Base-by-base conservation (phyloP, 768 basidiomycete genomes). In the Agaricus blazei region DNA sequence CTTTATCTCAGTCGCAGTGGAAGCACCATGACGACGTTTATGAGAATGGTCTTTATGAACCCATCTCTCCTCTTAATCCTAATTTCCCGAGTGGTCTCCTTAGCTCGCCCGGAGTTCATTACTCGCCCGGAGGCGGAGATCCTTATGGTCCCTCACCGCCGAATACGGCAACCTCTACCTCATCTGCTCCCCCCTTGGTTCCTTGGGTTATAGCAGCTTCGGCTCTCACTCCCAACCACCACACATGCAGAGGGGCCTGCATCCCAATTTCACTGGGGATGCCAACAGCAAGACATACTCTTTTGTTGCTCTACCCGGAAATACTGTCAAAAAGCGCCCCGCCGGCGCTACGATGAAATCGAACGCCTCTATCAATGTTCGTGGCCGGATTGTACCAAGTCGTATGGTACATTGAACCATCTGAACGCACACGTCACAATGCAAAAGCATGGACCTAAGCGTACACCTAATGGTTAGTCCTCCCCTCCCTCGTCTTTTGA, bases 401-500 rank as follows among this genome's bases (percentile, higher is more conserved):
- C 90, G 27, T 97, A 96, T 64, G 94, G 94, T 29, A 97, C 94
- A 3, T 77, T 98, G 48, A 98, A 99, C 67, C 96, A 99, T 70
- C 78, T 99, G 58, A 99, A 99, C 67, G 93, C 94, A 29, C 96
- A 99, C 68, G 93, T 98, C 55, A 88, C 86, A n/a, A 97, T 97
- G 91, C 96, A 98, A 70, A 90, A 90, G 70, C 96, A 99, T 67
- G 96, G 96, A 42, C 54, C 76, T 14, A 98, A 96, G 73, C 82
- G 95, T 53, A 88, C 83, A 67, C 96, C 96, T 11, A 83, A 82
- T 54, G 95, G 96, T 96, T 64, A 72, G 89, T 66, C 36, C 58
- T 57, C 58, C 34, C 9, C 48, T 19, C 19, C 29, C 9, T 7
- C 58, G 51, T 48, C 56, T 54, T 44, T 52, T n/a, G 31, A 40